A percentile compares a stretch with the other conserved stretches of the same genome.
Conservation (phyloP, 2,329 filamentous ascomycete genomes). For the Epichloe gansuensis region DNA sequence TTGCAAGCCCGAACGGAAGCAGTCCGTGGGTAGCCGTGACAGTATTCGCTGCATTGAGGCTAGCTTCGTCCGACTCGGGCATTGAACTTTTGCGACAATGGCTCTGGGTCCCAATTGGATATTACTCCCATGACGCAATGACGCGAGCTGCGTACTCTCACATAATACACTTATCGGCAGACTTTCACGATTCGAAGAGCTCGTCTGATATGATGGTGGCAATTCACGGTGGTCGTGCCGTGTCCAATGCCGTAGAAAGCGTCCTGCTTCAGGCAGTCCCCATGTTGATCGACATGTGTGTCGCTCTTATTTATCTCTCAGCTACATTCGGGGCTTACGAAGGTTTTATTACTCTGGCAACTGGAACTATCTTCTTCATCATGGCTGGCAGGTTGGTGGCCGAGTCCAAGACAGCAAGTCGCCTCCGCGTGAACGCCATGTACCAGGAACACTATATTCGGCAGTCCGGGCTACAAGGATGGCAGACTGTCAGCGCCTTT, state of each 20-base stretch:
- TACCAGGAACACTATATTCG: constrained; percentile 45
- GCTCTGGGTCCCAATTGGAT: constrained; percentile 47
- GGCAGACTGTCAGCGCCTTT: constrained; percentile 48
- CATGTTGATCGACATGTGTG: constrained; percentile 46
- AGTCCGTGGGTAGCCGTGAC: constrained; percentile 41
- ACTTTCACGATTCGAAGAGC: constrained; percentile 50
- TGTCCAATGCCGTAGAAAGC: constrained; percentile 45
- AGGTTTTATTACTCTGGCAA: constrained; percentile 48
- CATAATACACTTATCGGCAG: constrained; percentile 47
- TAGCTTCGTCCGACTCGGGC: constrained; percentile 43
- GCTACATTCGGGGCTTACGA: constrained; percentile 48
- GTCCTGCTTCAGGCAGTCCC: constrained; percentile 46
- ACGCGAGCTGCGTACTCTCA: constrained; percentile 45
- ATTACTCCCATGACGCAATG: constrained; percentile 42
- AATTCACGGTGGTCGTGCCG: constrained; percentile 39
- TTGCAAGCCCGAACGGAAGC: constrained; percentile 30
- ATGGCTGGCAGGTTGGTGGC: constrained; percentile 40
- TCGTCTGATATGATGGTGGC: constrained; percentile 46
- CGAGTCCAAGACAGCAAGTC: constrained; percentile 35
- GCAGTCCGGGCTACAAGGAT: constrained; percentile 43
- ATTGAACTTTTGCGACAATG: constrained; percentile 41
- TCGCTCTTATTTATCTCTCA: constrained; percentile 49
- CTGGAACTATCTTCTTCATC: constrained; percentile 43
- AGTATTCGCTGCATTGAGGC: constrained; percentile 37
- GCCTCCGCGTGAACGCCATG: constrained; percentile 38